Conservation (phyloP, 2,329 filamentous ascomycete species). For the Aspergillus ochraceoroseus region DNA sequence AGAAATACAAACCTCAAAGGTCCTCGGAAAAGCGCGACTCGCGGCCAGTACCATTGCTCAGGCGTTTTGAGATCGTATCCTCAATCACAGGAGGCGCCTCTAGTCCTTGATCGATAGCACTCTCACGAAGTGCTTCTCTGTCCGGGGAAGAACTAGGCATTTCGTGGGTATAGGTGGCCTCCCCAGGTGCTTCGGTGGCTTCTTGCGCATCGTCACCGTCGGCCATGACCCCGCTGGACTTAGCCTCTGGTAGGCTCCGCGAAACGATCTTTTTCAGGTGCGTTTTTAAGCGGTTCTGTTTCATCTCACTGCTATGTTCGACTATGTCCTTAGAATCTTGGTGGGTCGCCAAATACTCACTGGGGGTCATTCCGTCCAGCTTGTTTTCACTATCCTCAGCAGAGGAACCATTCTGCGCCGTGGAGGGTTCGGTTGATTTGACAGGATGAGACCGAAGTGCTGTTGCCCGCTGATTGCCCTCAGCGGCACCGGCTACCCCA, state of each 20-base stretch:
- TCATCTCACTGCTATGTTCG: conserved; percentile 17
- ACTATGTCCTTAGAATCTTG: conserved; percentile 15
- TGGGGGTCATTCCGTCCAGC: conserved; percentile 17
- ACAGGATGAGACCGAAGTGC: conserved; percentile 35
- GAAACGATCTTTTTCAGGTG: conserved; percentile 29
- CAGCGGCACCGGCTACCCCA: not conserved
- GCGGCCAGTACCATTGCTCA: conserved; percentile 26
- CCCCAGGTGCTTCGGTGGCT: conserved; percentile 13
- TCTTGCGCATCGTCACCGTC: conserved; percentile 1
- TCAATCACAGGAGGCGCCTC: conserved; percentile 24
- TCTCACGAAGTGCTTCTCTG: conserved; percentile 26
- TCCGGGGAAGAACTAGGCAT: conserved; percentile 18
- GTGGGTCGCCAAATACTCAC: conserved; percentile 15
- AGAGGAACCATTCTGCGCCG: conserved; percentile 16
- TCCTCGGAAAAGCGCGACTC: conserved; percentile 39
- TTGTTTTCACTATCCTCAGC: conserved; percentile 18
- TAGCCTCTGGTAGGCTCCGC: conserved; percentile 19
- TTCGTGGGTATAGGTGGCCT: conserved; percentile 11
- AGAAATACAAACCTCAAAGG: conserved; percentile 22
- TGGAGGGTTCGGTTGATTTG: conserved; percentile 22
- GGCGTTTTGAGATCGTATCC: conserved; percentile 20
- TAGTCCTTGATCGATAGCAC: conserved; percentile 30
- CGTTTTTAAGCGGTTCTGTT: conserved; percentile 26
- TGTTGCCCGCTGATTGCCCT: conserved; percentile 20
- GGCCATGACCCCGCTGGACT: conserved; percentile 18